Conservation (phyloP, 805 yeast species). For the Pichia pseudocactophila region DNA sequence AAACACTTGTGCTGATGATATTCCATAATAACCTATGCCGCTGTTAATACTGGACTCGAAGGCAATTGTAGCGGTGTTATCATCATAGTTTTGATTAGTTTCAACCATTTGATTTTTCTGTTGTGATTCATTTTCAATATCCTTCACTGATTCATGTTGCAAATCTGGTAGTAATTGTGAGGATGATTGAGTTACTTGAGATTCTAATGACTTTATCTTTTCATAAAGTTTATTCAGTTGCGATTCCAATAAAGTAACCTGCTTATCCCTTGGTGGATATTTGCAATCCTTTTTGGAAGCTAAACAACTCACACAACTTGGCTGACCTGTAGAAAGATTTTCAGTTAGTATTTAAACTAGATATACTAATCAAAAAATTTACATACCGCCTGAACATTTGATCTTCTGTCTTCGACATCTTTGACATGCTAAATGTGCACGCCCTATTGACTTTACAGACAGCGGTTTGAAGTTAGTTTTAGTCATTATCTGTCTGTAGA, state of each 20-base stretch:
- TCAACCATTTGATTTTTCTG: background rate
- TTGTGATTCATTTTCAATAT: background rate
- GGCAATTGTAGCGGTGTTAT: constrained; percentile 2
- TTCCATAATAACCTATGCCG: constrained; percentile 5
- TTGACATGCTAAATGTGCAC: constrained; percentile 32
- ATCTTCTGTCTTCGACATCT: constrained; percentile 39
- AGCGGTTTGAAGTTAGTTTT: constrained; percentile 2
- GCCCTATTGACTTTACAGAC: constrained; percentile 10
- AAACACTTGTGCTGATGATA: constrained; percentile 11
- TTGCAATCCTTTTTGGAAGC: constrained; percentile 13
- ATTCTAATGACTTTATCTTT: constrained; percentile 13
- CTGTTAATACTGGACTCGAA: background rate
- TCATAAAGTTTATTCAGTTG: constrained; percentile 12
- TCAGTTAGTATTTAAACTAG: background rate
- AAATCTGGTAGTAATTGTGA: background rate
- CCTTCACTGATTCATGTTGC: background rate
- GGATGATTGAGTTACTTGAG: background rate
- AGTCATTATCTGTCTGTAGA: background rate
- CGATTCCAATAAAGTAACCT: constrained; percentile 16
- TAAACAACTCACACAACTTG: constrained; percentile 14
- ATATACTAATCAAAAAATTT: background rate
- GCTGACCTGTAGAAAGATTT: constrained; percentile 2
- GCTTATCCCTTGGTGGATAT: constrained; percentile 17
- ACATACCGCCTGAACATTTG: constrained; percentile 34
- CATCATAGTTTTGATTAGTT: background rate